Evolutionary conservation across 306 rosid species (phyloP).

Genomic region (Dalbergia cochinchinensis): DNA sequence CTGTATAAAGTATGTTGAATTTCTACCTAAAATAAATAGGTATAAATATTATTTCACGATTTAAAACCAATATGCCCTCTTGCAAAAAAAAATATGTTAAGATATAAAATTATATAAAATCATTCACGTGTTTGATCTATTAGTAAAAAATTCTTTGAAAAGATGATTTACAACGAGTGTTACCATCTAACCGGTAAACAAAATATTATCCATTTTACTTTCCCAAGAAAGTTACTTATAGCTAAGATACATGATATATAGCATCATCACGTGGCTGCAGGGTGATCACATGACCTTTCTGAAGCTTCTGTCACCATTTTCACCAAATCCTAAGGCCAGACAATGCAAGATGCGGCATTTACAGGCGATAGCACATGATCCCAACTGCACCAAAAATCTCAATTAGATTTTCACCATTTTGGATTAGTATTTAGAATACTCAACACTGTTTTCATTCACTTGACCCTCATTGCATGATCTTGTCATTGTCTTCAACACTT

Average conservation of each 20-base stretch:
- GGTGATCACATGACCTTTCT: conserved; percentile 59
- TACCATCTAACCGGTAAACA: background rate
- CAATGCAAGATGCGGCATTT: conserved; percentile 33
- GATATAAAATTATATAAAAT: too few species aligned
- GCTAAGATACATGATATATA: background rate
- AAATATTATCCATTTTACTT: conserved; percentile 40
- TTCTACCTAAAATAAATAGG: too few species aligned
- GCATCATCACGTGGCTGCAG: conserved; percentile 59
- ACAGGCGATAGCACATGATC: conserved; percentile 53
- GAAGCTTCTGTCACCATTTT: conserved; percentile 38
- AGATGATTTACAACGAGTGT: too few species aligned
- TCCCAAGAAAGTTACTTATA: conserved; percentile 41
- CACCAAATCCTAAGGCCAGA: conserved; percentile 41
- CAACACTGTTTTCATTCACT: background rate
- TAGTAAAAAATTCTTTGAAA: too few species aligned
- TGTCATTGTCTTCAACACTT: conserved; percentile 37
- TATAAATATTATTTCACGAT: too few species aligned
- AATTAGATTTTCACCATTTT: conserved; percentile 38
- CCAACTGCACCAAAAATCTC: conserved; percentile 57
- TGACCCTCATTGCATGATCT: conserved; percentile 10
- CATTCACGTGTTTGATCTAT: too few species aligned
- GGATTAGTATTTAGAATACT: conserved; percentile 44
- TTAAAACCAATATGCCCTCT: too few species aligned
- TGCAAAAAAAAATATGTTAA: too few species aligned
- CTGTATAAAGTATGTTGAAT: too few species aligned